Percentiles rank a stretch among this genome's conserved stretches.
These are phyloP conservation scores for Penicillium hordei DNA, from an alignment of 2,329 filamentous ascomycete species.

Conservation along the genomic window DNA sequence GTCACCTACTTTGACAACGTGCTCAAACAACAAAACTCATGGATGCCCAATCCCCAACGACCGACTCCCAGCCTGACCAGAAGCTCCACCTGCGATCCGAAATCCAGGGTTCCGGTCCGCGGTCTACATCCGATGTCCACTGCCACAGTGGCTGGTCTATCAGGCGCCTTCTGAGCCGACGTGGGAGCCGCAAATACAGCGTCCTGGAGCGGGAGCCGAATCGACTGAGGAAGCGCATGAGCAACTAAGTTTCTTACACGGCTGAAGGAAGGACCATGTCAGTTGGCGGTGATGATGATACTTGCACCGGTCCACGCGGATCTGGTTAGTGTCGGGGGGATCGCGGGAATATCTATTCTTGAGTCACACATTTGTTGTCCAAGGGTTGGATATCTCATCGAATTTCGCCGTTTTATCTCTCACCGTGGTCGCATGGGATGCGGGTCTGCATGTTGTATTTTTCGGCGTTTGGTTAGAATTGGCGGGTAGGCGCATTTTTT, in stretches of 20 bases:
- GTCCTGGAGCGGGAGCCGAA: constrained; percentile 27
- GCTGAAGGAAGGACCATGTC: too few relatives aligned
- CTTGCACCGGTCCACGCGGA: too few relatives aligned
- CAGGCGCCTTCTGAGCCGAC: constrained; percentile 23
- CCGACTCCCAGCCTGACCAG: neutral
- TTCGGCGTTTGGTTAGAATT: neutral
- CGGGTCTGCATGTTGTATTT: neutral
- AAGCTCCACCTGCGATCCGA: constrained; percentile 3
- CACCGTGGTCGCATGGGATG: neutral
- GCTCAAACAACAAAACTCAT: constrained; percentile 1
- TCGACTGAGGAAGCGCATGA: constrained; percentile 25
- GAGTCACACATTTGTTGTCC: neutral
- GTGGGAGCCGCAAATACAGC: constrained; percentile 21
- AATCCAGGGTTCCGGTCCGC: neutral
- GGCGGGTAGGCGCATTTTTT: neutral
- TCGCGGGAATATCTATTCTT: neutral
- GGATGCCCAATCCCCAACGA: constrained; percentile 24
- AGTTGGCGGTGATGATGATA: neutral
- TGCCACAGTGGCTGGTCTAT: constrained; percentile 20
- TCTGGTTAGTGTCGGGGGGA: neutral
- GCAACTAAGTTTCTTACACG: constrained; percentile 4
- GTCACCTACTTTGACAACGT: neutral
- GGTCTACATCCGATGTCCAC: neutral
- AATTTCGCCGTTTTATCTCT: neutral
- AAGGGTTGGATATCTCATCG: neutral